A percentile compares a stretch with the other conserved stretches of the same genome.
Evolutionary conservation across 2,329 filamentous ascomycete species (phyloP).

Genomic region (Diaporthe sp.): DNA sequence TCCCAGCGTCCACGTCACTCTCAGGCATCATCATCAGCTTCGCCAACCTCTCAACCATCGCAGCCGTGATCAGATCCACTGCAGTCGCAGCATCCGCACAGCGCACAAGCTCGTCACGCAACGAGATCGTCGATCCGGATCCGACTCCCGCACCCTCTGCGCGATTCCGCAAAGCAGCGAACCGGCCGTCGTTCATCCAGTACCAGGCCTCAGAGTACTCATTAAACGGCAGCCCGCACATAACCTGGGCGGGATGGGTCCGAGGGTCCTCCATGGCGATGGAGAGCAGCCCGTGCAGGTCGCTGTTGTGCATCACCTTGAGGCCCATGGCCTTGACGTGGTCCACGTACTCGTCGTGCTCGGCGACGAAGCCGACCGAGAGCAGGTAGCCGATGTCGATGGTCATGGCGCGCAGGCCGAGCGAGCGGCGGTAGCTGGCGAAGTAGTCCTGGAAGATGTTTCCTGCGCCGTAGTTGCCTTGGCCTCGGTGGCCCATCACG

Average conservation of each 20-base stretch:
- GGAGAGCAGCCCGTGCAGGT: conserved; percentile 12
- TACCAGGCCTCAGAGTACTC: conserved; percentile 25
- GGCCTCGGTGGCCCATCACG: background rate
- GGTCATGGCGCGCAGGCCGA: conserved; percentile 44
- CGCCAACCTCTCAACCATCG: conserved; percentile 44
- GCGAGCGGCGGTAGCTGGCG: conserved; percentile 41
- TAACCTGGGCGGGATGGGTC: conserved; percentile 23
- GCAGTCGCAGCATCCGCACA: conserved; percentile 27
- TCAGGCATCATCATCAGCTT: conserved; percentile 46
- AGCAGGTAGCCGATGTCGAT: conserved; percentile 47
- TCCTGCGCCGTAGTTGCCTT: conserved; percentile 45
- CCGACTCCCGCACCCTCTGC: background rate
- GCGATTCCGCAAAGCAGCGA: conserved; percentile 26
- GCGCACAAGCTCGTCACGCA: conserved; percentile 31
- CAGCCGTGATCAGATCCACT: conserved; percentile 37
- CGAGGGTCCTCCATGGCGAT: background rate
- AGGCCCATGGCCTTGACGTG: conserved; percentile 26
- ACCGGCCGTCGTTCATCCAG: conserved; percentile 25
- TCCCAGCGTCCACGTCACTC: conserved; percentile 43
- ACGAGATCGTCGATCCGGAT: background rate
- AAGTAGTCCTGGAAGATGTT: conserved; percentile 53
- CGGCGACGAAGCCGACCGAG: conserved; percentile 42
- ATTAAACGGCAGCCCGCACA: conserved; percentile 22
- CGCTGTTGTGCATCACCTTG: conserved; percentile 25
- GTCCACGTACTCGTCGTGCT: conserved; percentile 6